Percentiles rank a stretch among this genome's conserved stretches.
Evolutionary conservation across 2,329 filamentous ascomycete genomes (phyloP).

Genomic region (Plenodomus tracheiphilus): DNA sequence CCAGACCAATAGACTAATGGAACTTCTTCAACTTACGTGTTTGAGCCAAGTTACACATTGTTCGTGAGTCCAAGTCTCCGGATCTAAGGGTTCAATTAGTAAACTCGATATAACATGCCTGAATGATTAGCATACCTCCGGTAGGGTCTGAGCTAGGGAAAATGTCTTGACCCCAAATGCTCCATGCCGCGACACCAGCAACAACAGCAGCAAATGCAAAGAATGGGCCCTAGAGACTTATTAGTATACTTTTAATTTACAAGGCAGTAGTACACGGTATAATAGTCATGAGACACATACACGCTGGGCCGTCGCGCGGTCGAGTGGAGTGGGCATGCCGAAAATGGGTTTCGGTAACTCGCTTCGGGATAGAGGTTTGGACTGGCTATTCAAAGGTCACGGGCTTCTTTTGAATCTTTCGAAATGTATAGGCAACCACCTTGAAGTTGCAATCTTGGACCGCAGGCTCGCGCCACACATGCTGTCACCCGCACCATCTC

Average conservation of each 20-base stretch:
- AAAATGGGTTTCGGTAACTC: background rate
- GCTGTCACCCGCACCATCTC: constrained; percentile 28
- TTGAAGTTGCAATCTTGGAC: constrained; percentile 10
- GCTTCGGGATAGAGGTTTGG: background rate
- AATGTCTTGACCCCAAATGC: constrained; percentile 82
- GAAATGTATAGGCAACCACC: constrained; percentile 12
- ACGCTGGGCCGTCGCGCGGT: constrained; percentile 51
- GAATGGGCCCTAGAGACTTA: constrained; percentile 33
- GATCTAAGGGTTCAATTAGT: constrained; percentile 51
- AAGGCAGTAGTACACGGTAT: background rate
- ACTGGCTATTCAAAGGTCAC: no score
- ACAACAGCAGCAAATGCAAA: constrained; percentile 74
- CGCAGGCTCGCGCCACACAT: constrained; percentile 24
- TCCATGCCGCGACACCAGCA: constrained; percentile 78
- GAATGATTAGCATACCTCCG: no score
- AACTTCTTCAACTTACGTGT: constrained; percentile 59
- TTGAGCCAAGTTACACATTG: constrained; percentile 82
- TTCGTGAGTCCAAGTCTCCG: constrained; percentile 73
- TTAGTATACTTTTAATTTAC: constrained; percentile 4
- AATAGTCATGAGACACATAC: constrained; percentile 35
- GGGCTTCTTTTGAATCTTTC: no score
- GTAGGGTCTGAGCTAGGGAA: constrained; percentile 82
- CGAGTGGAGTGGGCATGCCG: constrained; percentile 55
- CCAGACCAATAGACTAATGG: no score
- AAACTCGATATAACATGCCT: background rate